Percentiles rank a stretch among this genome's conserved stretches.
phyloP scores from a whole-genome alignment of 2,329 filamentous ascomycete genomes.

The Cucurbitaria berberidis region DNA sequence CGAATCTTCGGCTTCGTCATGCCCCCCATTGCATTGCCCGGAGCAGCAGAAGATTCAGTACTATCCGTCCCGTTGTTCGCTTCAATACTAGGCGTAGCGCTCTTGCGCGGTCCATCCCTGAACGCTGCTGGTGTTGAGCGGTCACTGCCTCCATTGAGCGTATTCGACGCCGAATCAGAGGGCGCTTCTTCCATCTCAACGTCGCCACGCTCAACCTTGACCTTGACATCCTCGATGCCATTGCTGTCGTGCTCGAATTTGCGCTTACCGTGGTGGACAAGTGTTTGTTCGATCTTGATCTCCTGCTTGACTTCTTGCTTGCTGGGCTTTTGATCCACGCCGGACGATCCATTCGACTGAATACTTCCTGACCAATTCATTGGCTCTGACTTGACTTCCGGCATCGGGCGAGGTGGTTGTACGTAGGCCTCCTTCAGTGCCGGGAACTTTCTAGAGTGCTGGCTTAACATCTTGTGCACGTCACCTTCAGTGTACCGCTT shows the following conservation, averaged over 20 bases:
- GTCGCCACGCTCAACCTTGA: conserved; percentile 35
- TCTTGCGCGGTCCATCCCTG: conserved; percentile 21
- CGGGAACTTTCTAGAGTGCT: conserved; percentile 55
- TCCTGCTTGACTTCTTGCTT: conserved; percentile 27
- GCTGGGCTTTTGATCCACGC: conserved; percentile 11
- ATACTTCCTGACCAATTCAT: conserved; percentile 32
- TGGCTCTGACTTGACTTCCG: conserved; percentile 29
- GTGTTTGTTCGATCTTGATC: conserved; percentile 57
- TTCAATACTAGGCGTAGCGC: conserved; percentile 21
- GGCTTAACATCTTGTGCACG: conserved; percentile 60
- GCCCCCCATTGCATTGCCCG: conserved; percentile 24
- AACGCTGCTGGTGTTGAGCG: conserved; percentile 34
- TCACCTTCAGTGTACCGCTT: conserved; percentile 78
- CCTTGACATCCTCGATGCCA: conserved; percentile 65
- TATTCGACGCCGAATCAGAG: conserved; percentile 31
- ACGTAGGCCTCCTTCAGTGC: conserved; percentile 36
- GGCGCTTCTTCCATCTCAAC: conserved; percentile 39
- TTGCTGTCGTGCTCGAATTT: conserved; percentile 73
- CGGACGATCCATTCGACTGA: conserved; percentile 22
- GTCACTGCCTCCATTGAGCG: conserved; percentile 30
- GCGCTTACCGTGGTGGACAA: conserved; percentile 77
- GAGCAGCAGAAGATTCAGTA: conserved; percentile 2
- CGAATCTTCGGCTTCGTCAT: conserved; percentile 42
- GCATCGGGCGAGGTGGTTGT: conserved; percentile 24
- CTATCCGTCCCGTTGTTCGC: conserved; percentile 12